Evolutionary conservation across 2,329 filamentous ascomycete species (phyloP).

Genomic region (Aspergillus sp.): DNA sequence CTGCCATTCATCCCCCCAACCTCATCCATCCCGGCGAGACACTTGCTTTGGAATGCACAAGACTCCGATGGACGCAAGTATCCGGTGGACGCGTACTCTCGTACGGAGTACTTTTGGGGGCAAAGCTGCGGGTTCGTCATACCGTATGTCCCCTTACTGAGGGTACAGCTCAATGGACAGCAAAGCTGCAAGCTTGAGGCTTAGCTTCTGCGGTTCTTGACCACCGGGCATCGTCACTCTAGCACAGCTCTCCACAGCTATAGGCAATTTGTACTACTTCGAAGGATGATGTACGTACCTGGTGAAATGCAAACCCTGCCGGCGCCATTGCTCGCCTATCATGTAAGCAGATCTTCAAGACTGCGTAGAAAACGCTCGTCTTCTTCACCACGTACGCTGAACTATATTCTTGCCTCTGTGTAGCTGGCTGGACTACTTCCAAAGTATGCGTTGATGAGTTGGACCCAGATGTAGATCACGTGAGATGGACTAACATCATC

Average conservation of each 20-base stretch:
- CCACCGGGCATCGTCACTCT: neutral
- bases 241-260: too few species aligned
- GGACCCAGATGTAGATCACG: slow-evolving; percentile 2
- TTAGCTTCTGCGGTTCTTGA: neutral
- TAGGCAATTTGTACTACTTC: neutral
- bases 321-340: neutral
- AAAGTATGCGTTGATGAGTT: neutral
- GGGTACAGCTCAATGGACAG: neutral
- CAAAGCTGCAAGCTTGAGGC: neutral
- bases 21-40: neutral
- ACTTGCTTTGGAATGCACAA: slow-evolving; percentile 4
- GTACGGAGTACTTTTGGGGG: neutral
- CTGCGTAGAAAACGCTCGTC: neutral
- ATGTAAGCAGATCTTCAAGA: too few species aligned
- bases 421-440: neutral
- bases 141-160: slow-evolving; percentile 1
- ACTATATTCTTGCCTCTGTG: neutral
- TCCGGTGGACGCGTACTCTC: slow-evolving; percentile 9
- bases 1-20: slow-evolving; percentile 2
- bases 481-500: slow-evolving; percentile 11
- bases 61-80: slow-evolving; percentile 2
- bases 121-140: slow-evolving; percentile 2
- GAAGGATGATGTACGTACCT: neutral
- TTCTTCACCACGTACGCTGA: neutral
- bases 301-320: neutral